Evolutionary conservation across 345 rosid species (phyloP).

Genomic region (Gossypium longicalyx): DNA sequence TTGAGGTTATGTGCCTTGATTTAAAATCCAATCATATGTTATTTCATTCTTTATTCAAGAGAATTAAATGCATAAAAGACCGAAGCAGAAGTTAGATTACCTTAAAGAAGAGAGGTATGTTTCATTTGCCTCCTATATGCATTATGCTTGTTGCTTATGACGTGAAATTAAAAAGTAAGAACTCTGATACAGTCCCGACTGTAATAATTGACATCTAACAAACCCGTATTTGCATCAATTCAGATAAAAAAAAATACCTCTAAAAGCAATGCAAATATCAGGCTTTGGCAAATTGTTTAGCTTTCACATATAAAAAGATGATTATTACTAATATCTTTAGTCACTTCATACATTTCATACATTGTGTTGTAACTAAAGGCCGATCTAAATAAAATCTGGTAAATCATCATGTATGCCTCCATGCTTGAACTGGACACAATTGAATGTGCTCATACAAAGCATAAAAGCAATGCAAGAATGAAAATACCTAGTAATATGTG

Average conservation of each 20-base stretch:
- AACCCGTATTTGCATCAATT: neutral
- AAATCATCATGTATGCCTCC: neutral
- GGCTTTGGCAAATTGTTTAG: neutral
- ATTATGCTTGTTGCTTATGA: neutral
- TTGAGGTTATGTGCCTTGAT: neutral
- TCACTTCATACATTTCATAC: neutral
- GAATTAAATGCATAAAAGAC: no score
- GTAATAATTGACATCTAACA: no score
- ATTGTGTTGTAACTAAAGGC: neutral
- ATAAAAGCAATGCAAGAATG: neutral
- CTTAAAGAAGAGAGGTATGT: neutral
- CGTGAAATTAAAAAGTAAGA: neutral
- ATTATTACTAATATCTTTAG: neutral
- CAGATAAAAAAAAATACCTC: neutral
- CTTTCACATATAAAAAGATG: neutral
- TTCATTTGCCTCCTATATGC: neutral
- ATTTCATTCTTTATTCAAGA: conserved; percentile 14
- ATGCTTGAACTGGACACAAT: neutral
- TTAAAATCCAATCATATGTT: neutral
- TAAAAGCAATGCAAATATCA: neutral
- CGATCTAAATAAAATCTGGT: neutral
- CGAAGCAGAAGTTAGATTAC: neutral
- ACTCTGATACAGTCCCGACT: no score
- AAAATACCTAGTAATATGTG: neutral
- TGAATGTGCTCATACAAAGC: neutral